Percentiles rank a stretch among this genome's conserved stretches.
These are phyloP conservation scores for Ceratocystis albifundus DNA, from an alignment of 2,329 filamentous ascomycete species.

Conservation along the genomic window DNA sequence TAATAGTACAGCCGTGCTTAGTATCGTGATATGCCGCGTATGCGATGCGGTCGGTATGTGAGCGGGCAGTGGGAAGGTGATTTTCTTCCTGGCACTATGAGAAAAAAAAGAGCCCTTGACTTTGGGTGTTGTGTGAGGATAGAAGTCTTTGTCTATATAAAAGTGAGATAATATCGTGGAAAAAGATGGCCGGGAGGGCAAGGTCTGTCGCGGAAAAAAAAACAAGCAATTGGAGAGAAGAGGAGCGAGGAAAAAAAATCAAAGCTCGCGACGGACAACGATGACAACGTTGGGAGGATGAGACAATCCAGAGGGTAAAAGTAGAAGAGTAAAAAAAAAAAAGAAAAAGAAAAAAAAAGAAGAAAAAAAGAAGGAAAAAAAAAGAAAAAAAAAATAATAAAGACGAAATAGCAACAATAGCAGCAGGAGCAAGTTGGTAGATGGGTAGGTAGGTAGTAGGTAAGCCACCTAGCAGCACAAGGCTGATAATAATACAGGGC, in stretches of 20 bases:
- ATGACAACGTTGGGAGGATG: constrained; percentile 4
- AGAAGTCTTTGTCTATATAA: background rate
- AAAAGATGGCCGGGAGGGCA: constrained; percentile 10
- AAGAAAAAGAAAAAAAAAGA: background rate
- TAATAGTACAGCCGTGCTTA: too few relatives aligned
- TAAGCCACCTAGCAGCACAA: background rate
- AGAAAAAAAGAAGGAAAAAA: background rate
- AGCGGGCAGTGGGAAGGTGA: background rate
- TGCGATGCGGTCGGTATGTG: background rate
- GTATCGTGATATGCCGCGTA: too few relatives aligned
- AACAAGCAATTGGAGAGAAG: constrained; percentile 10
- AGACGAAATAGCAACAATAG: background rate
- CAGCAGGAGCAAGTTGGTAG: background rate
- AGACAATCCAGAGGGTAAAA: constrained; percentile 8
- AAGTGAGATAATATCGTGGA: constrained; percentile 8
- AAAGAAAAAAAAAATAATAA: background rate
- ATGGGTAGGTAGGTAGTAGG: too few relatives aligned
- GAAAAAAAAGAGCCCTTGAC: background rate
- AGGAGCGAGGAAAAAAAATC: constrained; percentile 13
- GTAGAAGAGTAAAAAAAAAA: too few relatives aligned
- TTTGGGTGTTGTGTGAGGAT: background rate
- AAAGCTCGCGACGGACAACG: constrained; percentile 9
- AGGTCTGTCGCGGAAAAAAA: constrained; percentile 11
- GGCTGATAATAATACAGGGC: background rate
- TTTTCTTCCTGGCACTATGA: background rate